Evolutionary conservation across 176 grass and related monocot genomes (phyloP), one percentile per base, ranked within the genome.

Genomic region (Hyparrhenia diplandra): DNA sequence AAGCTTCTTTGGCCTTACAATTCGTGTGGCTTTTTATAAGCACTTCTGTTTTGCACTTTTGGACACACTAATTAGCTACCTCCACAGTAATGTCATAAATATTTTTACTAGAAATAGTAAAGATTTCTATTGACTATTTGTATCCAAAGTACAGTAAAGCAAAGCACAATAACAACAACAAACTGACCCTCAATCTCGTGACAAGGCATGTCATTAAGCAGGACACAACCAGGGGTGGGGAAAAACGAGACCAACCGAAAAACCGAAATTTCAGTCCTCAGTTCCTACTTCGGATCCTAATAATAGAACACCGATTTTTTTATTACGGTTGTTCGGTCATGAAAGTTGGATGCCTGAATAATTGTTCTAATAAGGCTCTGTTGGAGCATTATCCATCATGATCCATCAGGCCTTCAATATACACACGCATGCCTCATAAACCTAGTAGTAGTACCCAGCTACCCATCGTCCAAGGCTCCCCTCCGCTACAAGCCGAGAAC

Each of bases 1-100:
- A 65, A 47, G 84, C 27, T 67, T 65, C 69, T 67, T 80, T 39
- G 32, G 67, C 43, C 49, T 54, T 73, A 61, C 31, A n/a, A 28
- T 30, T 35, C 12, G 2, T 24, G 8, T 58, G 59, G 68, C 59
- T 73, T 64, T 65, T 30, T 24, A n/a, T 31, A 73, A 74, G 59
- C 18, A 47, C 0, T 49, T 64, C 41, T 41, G 39, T 31, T 61
- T 71, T 82, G 25, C 29, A 45, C 62, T 51, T 51, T 20, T 29
- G 12, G 31, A 51, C 11, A 45, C 37, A 60, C 7, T 69, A 68
- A 76, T 58, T 60, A 77, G 29, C 13, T 27, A 34, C 9, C 61
- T 47, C 10, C 5, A 25, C 65, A 64, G 25, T 78, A 35, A 21
- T 58, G 47, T 28, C 46, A 64, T 59, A 64, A 31, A 57, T 42